These are phyloP conservation scores for Malassezia yamatoensis DNA, from an alignment of 1,284 basidiomycete species.

Conservation along the genomic window DNA sequence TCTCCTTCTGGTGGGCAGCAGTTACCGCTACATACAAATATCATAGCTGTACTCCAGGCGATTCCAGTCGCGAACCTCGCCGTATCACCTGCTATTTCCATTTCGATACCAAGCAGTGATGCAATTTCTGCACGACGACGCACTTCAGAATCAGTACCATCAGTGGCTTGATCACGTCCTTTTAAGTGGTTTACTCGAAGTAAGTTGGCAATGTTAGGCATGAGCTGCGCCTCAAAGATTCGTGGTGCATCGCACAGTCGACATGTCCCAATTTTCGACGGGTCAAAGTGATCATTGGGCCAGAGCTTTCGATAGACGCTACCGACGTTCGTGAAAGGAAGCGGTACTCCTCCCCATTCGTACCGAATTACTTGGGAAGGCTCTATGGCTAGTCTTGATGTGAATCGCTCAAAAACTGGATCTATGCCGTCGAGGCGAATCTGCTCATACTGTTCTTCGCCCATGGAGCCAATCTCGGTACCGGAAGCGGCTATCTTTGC, in stretches of 20 bases:
- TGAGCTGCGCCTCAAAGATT: slow-evolving; percentile 45
- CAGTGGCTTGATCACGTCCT: background rate
- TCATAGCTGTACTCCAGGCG: slow-evolving; percentile 38
- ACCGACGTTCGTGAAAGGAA: slow-evolving; percentile 34
- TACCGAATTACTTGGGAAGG: slow-evolving; percentile 42
- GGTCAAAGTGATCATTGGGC: slow-evolving; percentile 17
- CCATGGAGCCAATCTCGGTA: slow-evolving; percentile 14
- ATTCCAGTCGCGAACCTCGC: slow-evolving; percentile 26
- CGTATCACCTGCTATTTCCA: background rate
- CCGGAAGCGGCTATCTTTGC: slow-evolving; percentile 6
- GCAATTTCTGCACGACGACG: slow-evolving; percentile 29
- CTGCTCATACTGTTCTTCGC: slow-evolving; percentile 37
- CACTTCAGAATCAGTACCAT: slow-evolving; percentile 12
- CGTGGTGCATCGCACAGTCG: slow-evolving; percentile 27
- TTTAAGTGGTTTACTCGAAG: slow-evolving; percentile 24
- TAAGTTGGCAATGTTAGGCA: slow-evolving; percentile 44
- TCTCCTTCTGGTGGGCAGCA: slow-evolving; percentile 23
- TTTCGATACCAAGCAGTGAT: slow-evolving; percentile 24
- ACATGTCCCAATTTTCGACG: slow-evolving; percentile 26
- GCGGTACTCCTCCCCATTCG: slow-evolving; percentile 35
- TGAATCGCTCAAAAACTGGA: slow-evolving; percentile 39
- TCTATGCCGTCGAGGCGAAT: slow-evolving; percentile 38
- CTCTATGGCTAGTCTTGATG: slow-evolving; percentile 31
- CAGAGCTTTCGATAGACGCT: slow-evolving; percentile 30
- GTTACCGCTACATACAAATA: slow-evolving; percentile 40